phyloP scores from a whole-genome alignment of 2,329 filamentous ascomycete species.

The Graphiopsis chlorocephala region DNA sequence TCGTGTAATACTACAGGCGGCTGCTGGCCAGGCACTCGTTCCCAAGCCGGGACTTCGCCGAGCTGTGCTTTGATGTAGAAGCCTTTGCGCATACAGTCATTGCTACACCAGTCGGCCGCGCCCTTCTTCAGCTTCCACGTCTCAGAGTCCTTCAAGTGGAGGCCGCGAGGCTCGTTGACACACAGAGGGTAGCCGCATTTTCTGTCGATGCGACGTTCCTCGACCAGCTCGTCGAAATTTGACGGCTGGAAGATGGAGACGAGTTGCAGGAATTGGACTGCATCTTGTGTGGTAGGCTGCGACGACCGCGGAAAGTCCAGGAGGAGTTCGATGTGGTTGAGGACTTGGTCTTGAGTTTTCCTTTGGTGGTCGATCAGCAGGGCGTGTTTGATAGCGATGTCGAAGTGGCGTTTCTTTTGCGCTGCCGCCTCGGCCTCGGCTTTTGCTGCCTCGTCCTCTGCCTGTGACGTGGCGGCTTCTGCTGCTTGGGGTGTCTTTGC shows the following conservation, averaged over 20 bases:
- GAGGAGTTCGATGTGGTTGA: constrained; percentile 68
- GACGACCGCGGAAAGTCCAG: constrained; percentile 59
- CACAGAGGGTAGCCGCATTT: constrained; percentile 86
- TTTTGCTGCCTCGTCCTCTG: constrained; percentile 28
- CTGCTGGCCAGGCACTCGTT: constrained; percentile 57
- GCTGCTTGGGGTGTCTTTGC: constrained; percentile 26
- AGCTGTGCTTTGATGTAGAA: constrained; percentile 88
- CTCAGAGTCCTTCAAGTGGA: constrained; percentile 39
- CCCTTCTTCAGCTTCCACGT: constrained; percentile 69
- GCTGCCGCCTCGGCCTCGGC: constrained; percentile 19
- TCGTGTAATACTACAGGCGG: constrained; percentile 41
- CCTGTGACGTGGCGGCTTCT: constrained; percentile 22
- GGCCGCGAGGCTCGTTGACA: constrained; percentile 58
- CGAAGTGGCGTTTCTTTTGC: constrained; percentile 45
- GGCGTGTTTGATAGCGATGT: constrained; percentile 78
- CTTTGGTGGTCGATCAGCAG: constrained; percentile 78
- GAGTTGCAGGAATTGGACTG: constrained; percentile 61
- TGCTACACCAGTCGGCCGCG: constrained; percentile 83
- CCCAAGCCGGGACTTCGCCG: constrained; percentile 80
- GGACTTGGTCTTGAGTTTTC: constrained; percentile 70
- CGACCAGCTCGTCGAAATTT: constrained; percentile 85
- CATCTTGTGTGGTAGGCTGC: constrained; percentile 57
- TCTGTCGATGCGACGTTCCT: constrained; percentile 81
- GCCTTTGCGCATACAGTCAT: constrained; percentile 72
- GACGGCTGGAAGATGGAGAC: constrained; percentile 75